Percentiles rank a stretch among this genome's conserved stretches.
Evolutionary conservation across 352 stramenopile species (phyloP).

Genomic region (Phytophthora syringae): DNA sequence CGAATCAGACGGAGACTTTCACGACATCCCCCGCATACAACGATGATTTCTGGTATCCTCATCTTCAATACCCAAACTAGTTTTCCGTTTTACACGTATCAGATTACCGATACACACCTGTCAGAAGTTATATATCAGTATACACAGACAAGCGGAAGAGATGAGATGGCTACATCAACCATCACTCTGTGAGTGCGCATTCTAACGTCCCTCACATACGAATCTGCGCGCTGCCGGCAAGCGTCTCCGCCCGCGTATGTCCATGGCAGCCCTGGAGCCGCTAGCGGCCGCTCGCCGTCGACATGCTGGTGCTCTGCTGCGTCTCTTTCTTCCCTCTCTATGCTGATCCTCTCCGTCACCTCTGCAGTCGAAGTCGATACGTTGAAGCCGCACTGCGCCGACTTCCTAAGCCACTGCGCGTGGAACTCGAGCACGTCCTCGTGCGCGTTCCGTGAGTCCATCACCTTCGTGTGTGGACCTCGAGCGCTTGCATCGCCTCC

Average conservation of each 20-base stretch:
- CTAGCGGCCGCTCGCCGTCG: neutral
- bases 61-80: neutral
- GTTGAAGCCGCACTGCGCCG: conserved; percentile 45
- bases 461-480: conserved; percentile 53
- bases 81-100: neutral
- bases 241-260: neutral
- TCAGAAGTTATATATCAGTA: neutral
- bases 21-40: neutral
- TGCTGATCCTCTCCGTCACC: conserved; percentile 1
- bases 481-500: neutral
- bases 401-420: conserved; percentile 49
- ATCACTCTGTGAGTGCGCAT: conserved; percentile 30
- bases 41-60: neutral
- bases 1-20: neutral
- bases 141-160: conserved; percentile 4
- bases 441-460: conserved; percentile 53
- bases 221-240: conserved; percentile 4
- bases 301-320: neutral
- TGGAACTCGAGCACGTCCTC: conserved; percentile 60
- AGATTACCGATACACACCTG: neutral
- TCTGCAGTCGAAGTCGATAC: conserved; percentile 10
- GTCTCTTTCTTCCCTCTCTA: conserved; percentile 10
- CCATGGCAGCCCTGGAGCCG: conserved; percentile 5
- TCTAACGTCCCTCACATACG: conserved; percentile 22
- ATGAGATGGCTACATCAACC: conserved; percentile 17